A percentile compares a stretch with the other conserved stretches of the same genome.
Evolutionary conservation across 2,329 filamentous ascomycete species (phyloP).

Genomic region (Talaromyces amestolkiae): DNA sequence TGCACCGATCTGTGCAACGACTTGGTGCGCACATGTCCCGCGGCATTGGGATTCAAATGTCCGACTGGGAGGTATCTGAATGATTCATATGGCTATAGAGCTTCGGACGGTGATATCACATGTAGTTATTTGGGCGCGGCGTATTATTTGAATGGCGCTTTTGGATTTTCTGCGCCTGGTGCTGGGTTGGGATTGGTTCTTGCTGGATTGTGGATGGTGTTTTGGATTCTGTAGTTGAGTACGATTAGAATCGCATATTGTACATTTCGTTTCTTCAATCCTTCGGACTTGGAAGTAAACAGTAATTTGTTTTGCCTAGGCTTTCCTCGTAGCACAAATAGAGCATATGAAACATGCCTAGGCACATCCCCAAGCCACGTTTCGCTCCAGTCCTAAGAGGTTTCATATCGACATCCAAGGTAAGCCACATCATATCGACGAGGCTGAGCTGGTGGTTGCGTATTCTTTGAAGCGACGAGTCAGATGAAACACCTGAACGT

Average conservation of each 20-base stretch:
- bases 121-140: conserved; percentile 64
- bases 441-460: neutral
- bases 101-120: conserved; percentile 41
- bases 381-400: neutral
- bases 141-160: conserved; percentile 45
- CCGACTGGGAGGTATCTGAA: conserved; percentile 55
- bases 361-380: neutral
- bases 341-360: conserved; percentile 1
- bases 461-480: neutral
- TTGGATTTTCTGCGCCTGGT: neutral
- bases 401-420: neutral
- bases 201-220: conserved; percentile 11
- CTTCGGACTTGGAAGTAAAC: too few species aligned
- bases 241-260: neutral
- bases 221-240: conserved; percentile 6
- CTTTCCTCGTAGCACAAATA: neutral
- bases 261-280: neutral
- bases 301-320: neutral
- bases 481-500: neutral
- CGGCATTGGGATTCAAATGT: conserved; percentile 71
- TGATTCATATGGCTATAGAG: conserved; percentile 51
- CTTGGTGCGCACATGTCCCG: conserved; percentile 80
- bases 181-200: conserved; percentile 1
- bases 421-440: neutral
- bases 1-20: conserved; percentile 86